Base-by-base conservation (phyloP, 2,329 filamentous ascomycete species). In the Fusarium camptoceras region DNA sequence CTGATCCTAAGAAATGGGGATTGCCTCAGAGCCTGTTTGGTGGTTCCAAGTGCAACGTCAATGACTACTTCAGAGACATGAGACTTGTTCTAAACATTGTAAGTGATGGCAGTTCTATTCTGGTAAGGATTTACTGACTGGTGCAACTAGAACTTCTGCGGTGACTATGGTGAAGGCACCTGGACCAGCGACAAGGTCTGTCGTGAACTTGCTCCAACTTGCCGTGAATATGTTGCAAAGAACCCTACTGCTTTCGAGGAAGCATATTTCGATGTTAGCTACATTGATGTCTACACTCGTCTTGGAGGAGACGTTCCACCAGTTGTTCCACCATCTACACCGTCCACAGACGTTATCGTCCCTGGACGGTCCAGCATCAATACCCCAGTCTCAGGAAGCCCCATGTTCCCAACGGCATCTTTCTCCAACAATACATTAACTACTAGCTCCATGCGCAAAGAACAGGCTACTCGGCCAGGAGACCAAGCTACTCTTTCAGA, bases 61-160 rank as follows among this genome's bases (percentile, higher is more conserved):
- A 89, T 63, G 78, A 80, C 0, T 86, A 88, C 72, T 94, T 95
- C 79, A 85, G 83, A 55, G 83, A 91, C 54, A 87, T 94, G 84
- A 88, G 88, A 70, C 87, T 97, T 59, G 89, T 93, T 42, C 86
- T 94, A 73, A 89, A 94, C 75, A 94, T 89, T 44, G 84, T 85
- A 50, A 74, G 78, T 74, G 15, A 15, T 47, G 1, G 10, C 7
- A 5, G 9, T 10, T 18, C 5, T 16, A 10, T 6, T 14, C 6
- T 3, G 2, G 8, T 11, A 25, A 11, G 2, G 3, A 10, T 15
- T 22, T 4, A 5, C 51, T 41, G 8, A 31, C 42, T n/a, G 18
- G 25, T 48, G 43, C 64, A 34, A 61, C 22, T 46, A 85, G 83
- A 84, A 92, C 54, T 93, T 96, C 77, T 96, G 93, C 75, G 93